Evolutionary conservation across 805 yeast genomes (phyloP), one percentile per base, ranked within the genome.

Genomic region (Candida arabinofermentans): DNA sequence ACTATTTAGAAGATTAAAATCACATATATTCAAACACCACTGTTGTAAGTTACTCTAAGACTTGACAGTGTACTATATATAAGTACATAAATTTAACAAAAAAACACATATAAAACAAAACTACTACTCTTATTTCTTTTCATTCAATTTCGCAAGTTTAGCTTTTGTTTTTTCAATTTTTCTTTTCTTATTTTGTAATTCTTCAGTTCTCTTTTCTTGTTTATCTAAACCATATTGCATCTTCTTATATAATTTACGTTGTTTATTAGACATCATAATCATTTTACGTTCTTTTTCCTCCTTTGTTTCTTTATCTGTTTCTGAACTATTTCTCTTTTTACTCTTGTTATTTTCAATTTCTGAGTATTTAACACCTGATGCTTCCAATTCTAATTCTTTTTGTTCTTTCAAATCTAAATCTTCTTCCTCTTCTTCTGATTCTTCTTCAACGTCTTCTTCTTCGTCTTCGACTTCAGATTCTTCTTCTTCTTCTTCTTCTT

Each of bases 251-350:
- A 90, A 72, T 65, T 86, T 87, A 74, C 89, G 86, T 70, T 91
- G 96, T 67, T 91, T 93, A 71, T 89, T 89, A 55, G 91, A 77
- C 99, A 93, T 91, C 99, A 93, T 91, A 59, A 89, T 87, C 82
- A 81, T 81, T 72, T 86, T 86, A 71, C 91, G 78, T 51, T 90
- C 93, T 70, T 87, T 86, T 64, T 89, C 97, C 69, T 84, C 55
- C 42, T 50, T 38, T 48, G 79, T 84, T 36, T 77, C 77, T 46
- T 71, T 76, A 49, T 73, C 75, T 44, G 73, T 62, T 37, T 64
- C 64, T 21, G 64, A 56, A 37, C 62, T 49, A 27, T 61, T 47
- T 57, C 70, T 67, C 50, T 55, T 62, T 62, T 63, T 67, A 53
- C 54, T 58, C 43, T 51, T 53, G 50, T 51, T 53, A 53, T 54